These are phyloP conservation scores for Sugiyamaella lignohabitans DNA, from an alignment of 805 yeast genomes.

Conservation along the genomic window DNA sequence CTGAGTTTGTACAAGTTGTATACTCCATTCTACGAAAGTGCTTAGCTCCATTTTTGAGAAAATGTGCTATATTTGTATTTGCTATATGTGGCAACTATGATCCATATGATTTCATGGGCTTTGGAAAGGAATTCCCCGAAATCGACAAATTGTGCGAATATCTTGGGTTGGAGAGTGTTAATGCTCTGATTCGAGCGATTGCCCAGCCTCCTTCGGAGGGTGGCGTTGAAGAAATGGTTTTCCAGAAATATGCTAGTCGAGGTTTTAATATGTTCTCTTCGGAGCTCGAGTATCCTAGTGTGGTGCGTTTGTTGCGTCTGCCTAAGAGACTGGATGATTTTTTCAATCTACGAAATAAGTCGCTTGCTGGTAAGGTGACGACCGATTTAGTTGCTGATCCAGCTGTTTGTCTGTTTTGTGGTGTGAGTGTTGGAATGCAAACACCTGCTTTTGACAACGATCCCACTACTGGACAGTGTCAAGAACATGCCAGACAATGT, in stretches of 20 bases:
- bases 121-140: constrained; percentile 37
- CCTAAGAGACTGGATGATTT: constrained; percentile 65
- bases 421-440: constrained; percentile 61
- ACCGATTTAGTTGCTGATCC: constrained; percentile 48
- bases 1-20: constrained; percentile 29
- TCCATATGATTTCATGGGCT: constrained; percentile 26
- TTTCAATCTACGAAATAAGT: constrained; percentile 39
- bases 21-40: constrained; percentile 52
- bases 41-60: constrained; percentile 58
- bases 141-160: constrained; percentile 47
- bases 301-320: constrained; percentile 51
- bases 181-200: constrained; percentile 17
- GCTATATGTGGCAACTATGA: constrained; percentile 44
- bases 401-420: constrained; percentile 83
- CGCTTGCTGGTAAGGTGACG: background rate
- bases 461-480: constrained; percentile 70
- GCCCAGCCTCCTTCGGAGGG: background rate
- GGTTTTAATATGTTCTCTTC: background rate
- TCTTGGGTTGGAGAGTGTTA: constrained; percentile 39
- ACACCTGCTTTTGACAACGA: constrained; percentile 37
- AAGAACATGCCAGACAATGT: constrained; percentile 55
- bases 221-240: background rate
- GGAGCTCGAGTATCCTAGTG: constrained; percentile 56
- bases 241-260: background rate
- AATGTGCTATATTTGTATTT: constrained; percentile 49